Evolutionary conservation across 169 alveolate genomes (phyloP).

Genomic region (Cryptosporidium ubiquitum): DNA sequence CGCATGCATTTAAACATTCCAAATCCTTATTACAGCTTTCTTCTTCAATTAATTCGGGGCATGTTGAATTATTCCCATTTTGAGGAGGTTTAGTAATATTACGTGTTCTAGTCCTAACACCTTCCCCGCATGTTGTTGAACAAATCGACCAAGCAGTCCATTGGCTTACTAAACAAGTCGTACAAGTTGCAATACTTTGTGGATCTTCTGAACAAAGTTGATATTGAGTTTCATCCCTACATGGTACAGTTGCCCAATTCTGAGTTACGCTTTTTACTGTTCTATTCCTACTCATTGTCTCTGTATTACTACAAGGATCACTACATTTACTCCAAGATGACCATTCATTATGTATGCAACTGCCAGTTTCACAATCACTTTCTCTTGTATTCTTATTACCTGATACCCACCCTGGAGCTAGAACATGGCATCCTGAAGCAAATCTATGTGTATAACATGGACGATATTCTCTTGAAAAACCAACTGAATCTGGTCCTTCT

Average conservation of each 20-base stretch:
- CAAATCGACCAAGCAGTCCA: slow-evolving; percentile 76
- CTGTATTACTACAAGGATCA: slow-evolving; percentile 50
- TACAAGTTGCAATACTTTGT: slow-evolving; percentile 11
- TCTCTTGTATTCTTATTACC: slow-evolving; percentile 52
- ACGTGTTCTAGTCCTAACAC: slow-evolving; percentile 72
- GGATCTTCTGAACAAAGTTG: slow-evolving; percentile 44
- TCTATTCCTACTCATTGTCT: slow-evolving; percentile 11
- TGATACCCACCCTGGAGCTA: slow-evolving; percentile 71
- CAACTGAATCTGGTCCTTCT: slow-evolving; percentile 23
- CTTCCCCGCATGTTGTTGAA: slow-evolving; percentile 78
- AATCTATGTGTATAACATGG: slow-evolving; percentile 64
- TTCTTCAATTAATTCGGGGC: slow-evolving; percentile 75
- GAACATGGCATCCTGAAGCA: slow-evolving; percentile 58
- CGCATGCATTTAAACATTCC: slow-evolving; percentile 49
- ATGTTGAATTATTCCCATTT: slow-evolving; percentile 75
- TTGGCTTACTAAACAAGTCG: slow-evolving; percentile 17
- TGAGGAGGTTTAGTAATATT: slow-evolving; percentile 72
- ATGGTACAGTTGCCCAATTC: slow-evolving; percentile 26
- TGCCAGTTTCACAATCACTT: slow-evolving; percentile 24
- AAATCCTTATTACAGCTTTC: slow-evolving; percentile 61
- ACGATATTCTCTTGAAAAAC: slow-evolving; percentile 35
- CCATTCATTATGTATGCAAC: slow-evolving; percentile 58
- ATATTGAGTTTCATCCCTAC: slow-evolving; percentile 34
- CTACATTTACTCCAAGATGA: slow-evolving; percentile 30
- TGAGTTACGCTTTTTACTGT: slow-evolving; percentile 5